These are phyloP conservation scores for Solanum hybrid DNA, from an alignment of 305 asterid genomes.

Conservation along the genomic window DNA sequence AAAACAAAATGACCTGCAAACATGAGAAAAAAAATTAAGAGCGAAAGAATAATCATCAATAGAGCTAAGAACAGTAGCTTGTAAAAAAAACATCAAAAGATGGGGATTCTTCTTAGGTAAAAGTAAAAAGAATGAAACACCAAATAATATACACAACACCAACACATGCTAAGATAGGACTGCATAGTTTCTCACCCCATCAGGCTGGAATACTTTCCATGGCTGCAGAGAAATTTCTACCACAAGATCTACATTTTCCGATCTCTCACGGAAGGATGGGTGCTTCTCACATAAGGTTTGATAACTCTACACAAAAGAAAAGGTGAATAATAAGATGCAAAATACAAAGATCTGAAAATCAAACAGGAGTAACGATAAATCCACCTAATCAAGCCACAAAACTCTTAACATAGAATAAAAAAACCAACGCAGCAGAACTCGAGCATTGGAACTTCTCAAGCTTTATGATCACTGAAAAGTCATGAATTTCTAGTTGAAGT, in stretches of 20 bases:
- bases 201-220: conserved; percentile 89
- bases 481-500: background rate
- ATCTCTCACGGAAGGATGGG: conserved; percentile 93
- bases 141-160: background rate
- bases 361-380: background rate
- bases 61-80: background rate
- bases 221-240: conserved; percentile 98
- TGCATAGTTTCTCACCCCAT: conserved; percentile 56
- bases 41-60: background rate
- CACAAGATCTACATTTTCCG: conserved; percentile 96
- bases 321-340: conserved; percentile 12
- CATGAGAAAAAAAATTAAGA: background rate
- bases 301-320: conserved; percentile 58
- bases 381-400: background rate
- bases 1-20: conserved; percentile 82
- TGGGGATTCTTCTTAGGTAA: background rate
- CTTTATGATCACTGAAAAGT: background rate
- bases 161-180: background rate
- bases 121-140: background rate
- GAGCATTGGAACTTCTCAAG: background rate
- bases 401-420: background rate
- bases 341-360: conserved; percentile 1
- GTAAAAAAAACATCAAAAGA: background rate
- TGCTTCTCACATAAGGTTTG: conserved; percentile 89
- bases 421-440: background rate